Evolutionary conservation across 331 rosid species (phyloP).

Genomic region (Pyrus hybrid): DNA sequence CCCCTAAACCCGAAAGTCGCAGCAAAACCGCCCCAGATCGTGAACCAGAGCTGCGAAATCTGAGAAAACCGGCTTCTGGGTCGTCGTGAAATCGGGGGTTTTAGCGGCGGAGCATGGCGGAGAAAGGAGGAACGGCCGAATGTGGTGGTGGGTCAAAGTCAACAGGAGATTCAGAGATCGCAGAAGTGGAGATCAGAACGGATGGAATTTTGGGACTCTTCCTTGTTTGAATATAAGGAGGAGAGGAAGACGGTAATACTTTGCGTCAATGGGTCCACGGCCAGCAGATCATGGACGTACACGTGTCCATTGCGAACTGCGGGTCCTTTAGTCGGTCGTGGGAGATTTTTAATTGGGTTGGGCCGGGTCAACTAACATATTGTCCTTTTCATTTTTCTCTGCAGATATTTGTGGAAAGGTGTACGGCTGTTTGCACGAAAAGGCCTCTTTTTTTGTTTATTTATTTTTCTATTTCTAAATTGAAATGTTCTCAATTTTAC

Average conservation of each 20-base stretch:
- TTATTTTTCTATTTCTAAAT: background rate
- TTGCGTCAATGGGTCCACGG: conserved; percentile 16
- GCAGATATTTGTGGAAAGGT: background rate
- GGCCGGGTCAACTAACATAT: background rate
- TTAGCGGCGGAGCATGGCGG: background rate
- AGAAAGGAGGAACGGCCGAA: background rate
- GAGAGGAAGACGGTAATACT: background rate
- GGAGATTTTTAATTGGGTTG: background rate
- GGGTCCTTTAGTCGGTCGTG: background rate
- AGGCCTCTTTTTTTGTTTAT: background rate
- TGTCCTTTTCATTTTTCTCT: background rate
- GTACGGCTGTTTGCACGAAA: background rate
- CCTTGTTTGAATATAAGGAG: background rate
- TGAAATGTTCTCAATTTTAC: too few species aligned
- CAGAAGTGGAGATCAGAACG: background rate
- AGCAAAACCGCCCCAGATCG: conserved; percentile 6
- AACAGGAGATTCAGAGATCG: background rate
- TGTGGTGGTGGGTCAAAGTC: background rate
- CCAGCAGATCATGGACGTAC: conserved; percentile 17
- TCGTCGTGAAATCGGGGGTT: background rate
- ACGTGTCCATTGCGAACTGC: conserved; percentile 10
- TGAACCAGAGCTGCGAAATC: background rate
- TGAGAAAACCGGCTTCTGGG: background rate
- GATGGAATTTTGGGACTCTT: background rate
- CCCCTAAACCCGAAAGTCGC: conserved; percentile 28